Conservation (phyloP, 345 rosid genomes). For the Eutrema heterophyllum region DNA sequence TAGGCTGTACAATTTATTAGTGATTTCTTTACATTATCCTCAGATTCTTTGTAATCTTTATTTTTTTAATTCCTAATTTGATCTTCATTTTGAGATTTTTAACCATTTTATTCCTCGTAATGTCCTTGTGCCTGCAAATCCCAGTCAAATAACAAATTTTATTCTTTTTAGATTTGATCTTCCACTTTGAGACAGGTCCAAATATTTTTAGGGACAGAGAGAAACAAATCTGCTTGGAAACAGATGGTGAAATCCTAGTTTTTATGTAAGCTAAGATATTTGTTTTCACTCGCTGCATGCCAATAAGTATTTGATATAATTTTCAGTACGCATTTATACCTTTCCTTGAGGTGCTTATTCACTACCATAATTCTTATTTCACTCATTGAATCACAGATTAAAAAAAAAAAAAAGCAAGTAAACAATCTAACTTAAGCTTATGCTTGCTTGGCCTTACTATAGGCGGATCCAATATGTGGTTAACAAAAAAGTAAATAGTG, state of each 20-base stretch:
- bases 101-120: not conserved
- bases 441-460: too few species aligned
- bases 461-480: too few species aligned
- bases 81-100: not conserved
- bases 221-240: not conserved
- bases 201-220: not conserved
- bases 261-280: too few species aligned
- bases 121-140: not conserved
- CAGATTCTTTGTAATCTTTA: conserved; percentile 23
- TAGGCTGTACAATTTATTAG: conserved; percentile 31
- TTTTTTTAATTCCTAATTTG: not conserved
- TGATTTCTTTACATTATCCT: conserved; percentile 15
- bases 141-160: not conserved
- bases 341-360: too few species aligned
- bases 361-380: too few species aligned
- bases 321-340: too few species aligned
- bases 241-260: not conserved
- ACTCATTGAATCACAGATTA: too few species aligned
- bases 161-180: not conserved
- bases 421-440: too few species aligned
- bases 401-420: too few species aligned
- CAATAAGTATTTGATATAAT: too few species aligned
- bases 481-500: too few species aligned
- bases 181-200: not conserved
- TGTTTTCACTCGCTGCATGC: too few species aligned